phyloP scores from a whole-genome alignment of 2,329 filamentous ascomycete species.

The Fusarium sp. region DNA sequence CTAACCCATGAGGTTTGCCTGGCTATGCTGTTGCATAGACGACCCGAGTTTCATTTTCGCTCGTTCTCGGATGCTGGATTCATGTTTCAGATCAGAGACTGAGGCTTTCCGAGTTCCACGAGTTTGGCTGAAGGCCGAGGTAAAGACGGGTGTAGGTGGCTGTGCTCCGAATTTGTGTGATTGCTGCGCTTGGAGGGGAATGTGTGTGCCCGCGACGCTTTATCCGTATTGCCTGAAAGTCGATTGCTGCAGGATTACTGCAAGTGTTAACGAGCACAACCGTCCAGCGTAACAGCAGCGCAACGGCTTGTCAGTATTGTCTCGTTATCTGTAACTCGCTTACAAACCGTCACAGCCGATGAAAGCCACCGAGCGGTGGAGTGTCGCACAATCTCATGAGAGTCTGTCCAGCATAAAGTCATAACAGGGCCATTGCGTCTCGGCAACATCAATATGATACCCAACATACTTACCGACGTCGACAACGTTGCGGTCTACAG shows the following conservation, averaged over 20 bases:
- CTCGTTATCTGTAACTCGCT: neutral
- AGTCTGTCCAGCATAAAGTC: slow-evolving; percentile 19
- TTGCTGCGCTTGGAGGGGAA: neutral
- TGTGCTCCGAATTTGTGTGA: neutral
- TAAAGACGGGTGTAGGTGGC: neutral
- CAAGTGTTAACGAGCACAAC: neutral
- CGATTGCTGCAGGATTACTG: neutral
- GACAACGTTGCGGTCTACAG: slow-evolving; percentile 6
- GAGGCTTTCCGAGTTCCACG: neutral
- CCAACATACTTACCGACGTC: neutral
- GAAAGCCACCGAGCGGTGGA: slow-evolving; percentile 24
- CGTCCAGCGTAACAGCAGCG: neutral
- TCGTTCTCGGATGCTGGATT: neutral
- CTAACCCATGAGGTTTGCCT: neutral
- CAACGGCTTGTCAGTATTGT: neutral
- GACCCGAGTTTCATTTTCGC: neutral
- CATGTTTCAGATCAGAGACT: neutral
- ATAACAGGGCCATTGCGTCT: neutral
- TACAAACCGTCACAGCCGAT: neutral
- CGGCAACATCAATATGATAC: neutral
- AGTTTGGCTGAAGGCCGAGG: neutral
- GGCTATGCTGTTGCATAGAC: neutral
- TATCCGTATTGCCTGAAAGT: slow-evolving; percentile 3
- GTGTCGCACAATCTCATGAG: slow-evolving; percentile 19
- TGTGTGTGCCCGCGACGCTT: slow-evolving; percentile 8